Conservation (phyloP, 1,139 yeast species). For the Debaryomycetaceae sp. region DNA sequence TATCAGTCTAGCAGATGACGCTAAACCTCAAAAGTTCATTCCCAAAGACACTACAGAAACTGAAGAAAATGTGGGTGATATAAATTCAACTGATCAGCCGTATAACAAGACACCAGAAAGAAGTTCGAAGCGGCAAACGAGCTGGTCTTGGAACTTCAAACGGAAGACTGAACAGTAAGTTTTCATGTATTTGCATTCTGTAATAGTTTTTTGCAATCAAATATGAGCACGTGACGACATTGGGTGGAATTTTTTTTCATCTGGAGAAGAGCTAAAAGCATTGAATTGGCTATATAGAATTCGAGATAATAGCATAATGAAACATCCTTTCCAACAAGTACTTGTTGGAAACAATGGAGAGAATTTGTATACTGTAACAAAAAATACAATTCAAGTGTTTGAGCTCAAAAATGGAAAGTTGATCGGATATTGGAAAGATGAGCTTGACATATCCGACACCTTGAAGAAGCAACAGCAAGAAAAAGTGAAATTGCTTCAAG, state of each 20-base stretch:
- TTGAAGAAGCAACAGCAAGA: constrained; percentile 45
- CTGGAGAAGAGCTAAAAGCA: neutral
- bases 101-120: neutral
- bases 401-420: constrained; percentile 26
- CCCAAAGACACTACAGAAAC: constrained; percentile 4
- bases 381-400: constrained; percentile 55
- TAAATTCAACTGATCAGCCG: no score
- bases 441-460: constrained; percentile 38
- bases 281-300: no score
- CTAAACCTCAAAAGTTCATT: constrained; percentile 18
- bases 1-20: constrained; percentile 2
- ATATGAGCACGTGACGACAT: neutral
- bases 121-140: constrained; percentile 2
- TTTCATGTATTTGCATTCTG: no score
- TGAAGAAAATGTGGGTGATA: constrained; percentile 1
- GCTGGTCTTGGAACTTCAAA: constrained; percentile 15
- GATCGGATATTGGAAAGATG: constrained; percentile 59
- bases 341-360: constrained; percentile 40
- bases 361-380: constrained; percentile 52
- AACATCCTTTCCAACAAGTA: constrained; percentile 67
- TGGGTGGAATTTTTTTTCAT: neutral
- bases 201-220: neutral
- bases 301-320: constrained; percentile 45
- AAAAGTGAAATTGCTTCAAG: constrained; percentile 27
- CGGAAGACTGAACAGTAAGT: no score